Evolutionary conservation across 805 yeast species (phyloP), one percentile per base, ranked within the genome.

Genomic region (Candida mattraensis): DNA sequence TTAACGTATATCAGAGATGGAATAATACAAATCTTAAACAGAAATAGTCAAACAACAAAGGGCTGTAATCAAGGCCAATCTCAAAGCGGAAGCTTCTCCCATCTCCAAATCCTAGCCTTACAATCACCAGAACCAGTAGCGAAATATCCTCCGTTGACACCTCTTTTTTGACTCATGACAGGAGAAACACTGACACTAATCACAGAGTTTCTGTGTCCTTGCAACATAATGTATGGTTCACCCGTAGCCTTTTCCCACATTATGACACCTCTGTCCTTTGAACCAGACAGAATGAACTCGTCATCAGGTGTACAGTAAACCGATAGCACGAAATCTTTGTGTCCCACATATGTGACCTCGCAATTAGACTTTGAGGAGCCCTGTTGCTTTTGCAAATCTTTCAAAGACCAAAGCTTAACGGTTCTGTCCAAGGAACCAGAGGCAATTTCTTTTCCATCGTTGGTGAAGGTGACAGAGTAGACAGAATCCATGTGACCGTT

Each of bases 91-190:
- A 54, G 43, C 33, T 47, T 72, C 51, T 78, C 79, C 83, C 87
- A 87, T 61, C 83, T 78, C 99, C 99, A 91, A 56, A 91, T 85
- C 64, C 96, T 79, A 25, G 98, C 98, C 60, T 89, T 86, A 64
- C 95, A 91, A 66, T 91, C 98, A 61, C 98, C 99, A 64, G 87
- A 76, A 39, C 98, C 98, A 10, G 98, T 89, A 37, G 98, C 98
- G 70, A 91, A 93, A 52, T 87, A 80, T 31, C 94, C 91, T 47
- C 78, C 81, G 44, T 74, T 74, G 31, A 82, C 83, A 43, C 74
- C 72, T 37, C 56, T 40, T 37, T 51, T 53, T 12, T 60, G 45
- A 40, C 71, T 69, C 44, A 87, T 81, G 44, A 79, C 80, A 49
- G 88, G 87, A 16, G 93, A 80, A 15, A 93, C 96, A 31, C 95